phyloP scores from a whole-genome alignment of 257 asterid genomes.

The Primulina huaijiensis region DNA sequence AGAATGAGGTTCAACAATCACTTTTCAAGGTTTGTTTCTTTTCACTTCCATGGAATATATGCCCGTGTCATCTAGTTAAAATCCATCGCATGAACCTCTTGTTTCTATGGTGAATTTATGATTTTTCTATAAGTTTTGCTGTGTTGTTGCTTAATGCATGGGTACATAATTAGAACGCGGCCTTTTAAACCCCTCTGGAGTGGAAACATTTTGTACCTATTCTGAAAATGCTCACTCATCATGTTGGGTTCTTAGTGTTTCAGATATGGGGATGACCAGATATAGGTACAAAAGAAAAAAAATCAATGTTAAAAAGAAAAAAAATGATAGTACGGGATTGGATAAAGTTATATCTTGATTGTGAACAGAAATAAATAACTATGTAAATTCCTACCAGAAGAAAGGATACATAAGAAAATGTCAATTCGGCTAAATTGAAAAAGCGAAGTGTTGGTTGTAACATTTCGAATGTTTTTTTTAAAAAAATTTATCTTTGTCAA shows the following conservation, averaged over 20 bases:
- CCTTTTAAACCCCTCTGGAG: not conserved
- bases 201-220: too few relatives aligned
- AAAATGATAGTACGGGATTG: too few relatives aligned
- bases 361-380: not conserved
- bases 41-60: not conserved
- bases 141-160: not conserved
- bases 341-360: not conserved
- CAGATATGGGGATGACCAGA: not conserved
- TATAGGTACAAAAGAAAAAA: too few relatives aligned
- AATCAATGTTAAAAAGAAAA: too few relatives aligned
- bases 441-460: not conserved
- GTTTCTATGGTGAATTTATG: not conserved
- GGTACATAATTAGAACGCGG: not conserved
- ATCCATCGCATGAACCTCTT: not conserved
- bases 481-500: not conserved
- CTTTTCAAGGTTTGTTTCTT: constrained; percentile 56
- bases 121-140: not conserved
- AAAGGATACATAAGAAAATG: too few relatives aligned
- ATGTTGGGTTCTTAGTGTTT: too few relatives aligned
- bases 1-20: constrained; percentile 67
- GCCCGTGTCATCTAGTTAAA: not conserved
- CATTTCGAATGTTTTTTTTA: too few relatives aligned
- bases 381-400: too few relatives aligned
- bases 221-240: too few relatives aligned
- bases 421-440: too few relatives aligned